Conservation (phyloP, 2,329 filamentous ascomycete genomes). For the Macrophomina tecta region DNA sequence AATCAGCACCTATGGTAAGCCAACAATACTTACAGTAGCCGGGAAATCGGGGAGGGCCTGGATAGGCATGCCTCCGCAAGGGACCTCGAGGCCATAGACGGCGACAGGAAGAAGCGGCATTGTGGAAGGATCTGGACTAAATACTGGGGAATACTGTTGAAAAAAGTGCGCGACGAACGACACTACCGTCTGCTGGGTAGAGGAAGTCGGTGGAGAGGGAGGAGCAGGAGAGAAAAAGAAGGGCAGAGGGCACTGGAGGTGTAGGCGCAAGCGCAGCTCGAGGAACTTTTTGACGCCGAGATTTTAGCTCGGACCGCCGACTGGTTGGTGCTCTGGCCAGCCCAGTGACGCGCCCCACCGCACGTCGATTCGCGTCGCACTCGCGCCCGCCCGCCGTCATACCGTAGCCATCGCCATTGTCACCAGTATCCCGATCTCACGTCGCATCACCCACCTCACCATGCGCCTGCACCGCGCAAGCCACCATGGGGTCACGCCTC, state of each 20-base stretch:
- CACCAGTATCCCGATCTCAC: not conserved
- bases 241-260: conserved; percentile 11
- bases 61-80: conserved; percentile 81
- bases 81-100: conserved; percentile 91
- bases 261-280: conserved; percentile 18
- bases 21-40: conserved; percentile 71
- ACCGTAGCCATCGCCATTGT: not conserved
- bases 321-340: not conserved
- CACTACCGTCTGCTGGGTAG: not conserved
- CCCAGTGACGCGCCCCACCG: conserved; percentile 24
- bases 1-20: not conserved
- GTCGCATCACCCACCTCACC: not conserved
- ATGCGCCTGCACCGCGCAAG: conserved; percentile 1
- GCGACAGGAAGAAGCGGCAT: conserved; percentile 66
- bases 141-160: conserved; percentile 22
- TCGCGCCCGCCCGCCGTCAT: not conserved
- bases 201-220: not conserved
- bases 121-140: conserved; percentile 9
- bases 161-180: conserved; percentile 6
- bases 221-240: conserved; percentile 21
- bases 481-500: conserved; percentile 66
- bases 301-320: conserved; percentile 2
- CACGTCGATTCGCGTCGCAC: conserved; percentile 4
- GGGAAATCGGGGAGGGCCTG: conserved; percentile 79
- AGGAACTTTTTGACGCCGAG: conserved; percentile 28